Conservation (phyloP, 805 yeast genomes). For the Priceomyces castillae region DNA sequence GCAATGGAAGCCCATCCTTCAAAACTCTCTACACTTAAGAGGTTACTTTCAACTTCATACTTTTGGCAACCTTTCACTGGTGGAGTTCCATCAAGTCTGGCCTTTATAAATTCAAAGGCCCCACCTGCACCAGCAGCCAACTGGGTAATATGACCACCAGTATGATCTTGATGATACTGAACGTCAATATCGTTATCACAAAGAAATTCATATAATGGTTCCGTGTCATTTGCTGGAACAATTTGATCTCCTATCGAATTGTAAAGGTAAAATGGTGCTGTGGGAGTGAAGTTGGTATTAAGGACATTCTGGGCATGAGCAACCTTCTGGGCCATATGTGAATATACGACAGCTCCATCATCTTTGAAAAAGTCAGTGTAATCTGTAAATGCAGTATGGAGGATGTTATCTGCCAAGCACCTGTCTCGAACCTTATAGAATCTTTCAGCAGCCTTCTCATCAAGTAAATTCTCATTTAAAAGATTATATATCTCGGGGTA, state of each 20-base stretch:
- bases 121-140: constrained; percentile 12
- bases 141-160: constrained; percentile 23
- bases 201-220: constrained; percentile 18
- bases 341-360: constrained; percentile 13
- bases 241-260: constrained; percentile 23
- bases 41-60: neutral
- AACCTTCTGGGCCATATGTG: constrained; percentile 11
- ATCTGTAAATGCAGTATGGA: constrained; percentile 1
- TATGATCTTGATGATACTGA: constrained; percentile 19
- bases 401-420: constrained; percentile 1
- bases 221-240: constrained; percentile 17
- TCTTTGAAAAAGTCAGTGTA: constrained; percentile 1
- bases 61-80: constrained; percentile 17
- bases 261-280: constrained; percentile 23
- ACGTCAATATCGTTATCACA: constrained; percentile 25
- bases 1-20: too few relatives aligned
- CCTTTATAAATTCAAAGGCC: constrained; percentile 20
- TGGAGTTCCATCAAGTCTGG: constrained; percentile 16
- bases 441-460: constrained; percentile 3
- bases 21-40: neutral
- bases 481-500: constrained; percentile 21
- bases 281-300: constrained; percentile 14
- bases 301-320: constrained; percentile 24
- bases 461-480: constrained; percentile 3
- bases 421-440: neutral